Percentiles rank a stretch among this genome's conserved stretches.
These are phyloP conservation scores for Daldinia decipiens DNA, from an alignment of 495 filamentous ascomycete genomes.

Conservation along the genomic window DNA sequence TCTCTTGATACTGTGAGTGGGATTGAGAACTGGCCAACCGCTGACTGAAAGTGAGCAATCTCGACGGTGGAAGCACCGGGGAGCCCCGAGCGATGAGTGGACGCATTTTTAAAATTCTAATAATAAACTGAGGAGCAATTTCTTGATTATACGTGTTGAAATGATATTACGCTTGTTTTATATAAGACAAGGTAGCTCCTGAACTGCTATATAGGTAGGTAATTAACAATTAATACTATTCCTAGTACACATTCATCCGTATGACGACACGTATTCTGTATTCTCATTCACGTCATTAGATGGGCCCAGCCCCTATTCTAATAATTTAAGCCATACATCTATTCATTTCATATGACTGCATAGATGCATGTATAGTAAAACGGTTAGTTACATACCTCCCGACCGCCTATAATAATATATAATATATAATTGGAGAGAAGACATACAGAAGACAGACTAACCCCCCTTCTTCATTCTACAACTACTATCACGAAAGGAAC, in stretches of 20 bases:
- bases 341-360: not conserved
- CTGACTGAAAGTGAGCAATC: not conserved
- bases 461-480: not conserved
- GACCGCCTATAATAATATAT: not conserved
- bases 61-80: not conserved
- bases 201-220: no score
- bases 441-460: not conserved
- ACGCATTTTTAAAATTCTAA: not conserved
- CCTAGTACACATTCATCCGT: not conserved
- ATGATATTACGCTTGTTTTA: not conserved
- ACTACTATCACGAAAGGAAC: not conserved
- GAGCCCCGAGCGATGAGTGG: not conserved
- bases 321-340: not conserved
- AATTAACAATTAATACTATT: no score
- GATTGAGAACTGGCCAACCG: slow-evolving; percentile 5
- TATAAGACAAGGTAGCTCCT: not conserved
- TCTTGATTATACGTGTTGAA: not conserved
- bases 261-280: not conserved
- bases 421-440: not conserved
- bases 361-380: not conserved
- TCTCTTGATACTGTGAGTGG: not conserved
- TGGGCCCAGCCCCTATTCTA: not conserved
- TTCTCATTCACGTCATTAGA: not conserved
- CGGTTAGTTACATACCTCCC: no score
- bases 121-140: not conserved